Evolutionary conservation across 208 protist species (phyloP), one percentile per base, ranked within the genome.

Genomic region (Kentomonas sorsogonicus): DNA sequence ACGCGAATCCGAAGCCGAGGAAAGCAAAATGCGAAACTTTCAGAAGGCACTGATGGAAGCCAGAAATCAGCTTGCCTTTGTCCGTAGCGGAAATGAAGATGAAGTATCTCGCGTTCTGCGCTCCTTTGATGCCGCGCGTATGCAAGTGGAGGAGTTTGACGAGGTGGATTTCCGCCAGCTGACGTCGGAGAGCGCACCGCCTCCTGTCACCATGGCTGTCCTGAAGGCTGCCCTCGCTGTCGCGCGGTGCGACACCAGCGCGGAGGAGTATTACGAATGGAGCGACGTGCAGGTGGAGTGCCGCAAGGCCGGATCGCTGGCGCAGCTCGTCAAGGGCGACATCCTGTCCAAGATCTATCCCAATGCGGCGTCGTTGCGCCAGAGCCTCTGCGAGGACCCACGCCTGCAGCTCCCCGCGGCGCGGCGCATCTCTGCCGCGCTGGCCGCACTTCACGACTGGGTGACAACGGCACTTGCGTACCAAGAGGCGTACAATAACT

Each of bases 1-100:
- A 23, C 70, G 54, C 33, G 71, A 73, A 33, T 39, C 73, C 26
- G 57, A 63, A n/a, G 54, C 53, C n/a, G 71, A 77, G 46, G 69
- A 60, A 51, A 71, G 73, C 38, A 54, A 60, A 16, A 65, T 73
- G 66, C 53, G 47, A 16, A 54, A 56, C 4, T 72, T 66, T 61
- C 71, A 77, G 53, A 62, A 72, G 18, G 50, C 65, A 16, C 71
- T 77, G 39, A 60, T 58, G 7, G 30, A 29, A 22, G 53, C 71
- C 13, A 58, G 71, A 18, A 60, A 72, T 50, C 56, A 48, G 27
- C 40, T 77, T 20, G 71, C 71, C 16, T 47, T 60, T 15, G 68
- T 77, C 23, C 64, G 71, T 3, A 77, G 71, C 44, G 55, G 62
- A 36, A 77, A 77, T 30, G 71, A 77, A 53, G 71, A 77, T 30